Evolutionary conservation across 495 filamentous ascomycete species (phyloP).

Genomic region (Penicillium parvum): DNA sequence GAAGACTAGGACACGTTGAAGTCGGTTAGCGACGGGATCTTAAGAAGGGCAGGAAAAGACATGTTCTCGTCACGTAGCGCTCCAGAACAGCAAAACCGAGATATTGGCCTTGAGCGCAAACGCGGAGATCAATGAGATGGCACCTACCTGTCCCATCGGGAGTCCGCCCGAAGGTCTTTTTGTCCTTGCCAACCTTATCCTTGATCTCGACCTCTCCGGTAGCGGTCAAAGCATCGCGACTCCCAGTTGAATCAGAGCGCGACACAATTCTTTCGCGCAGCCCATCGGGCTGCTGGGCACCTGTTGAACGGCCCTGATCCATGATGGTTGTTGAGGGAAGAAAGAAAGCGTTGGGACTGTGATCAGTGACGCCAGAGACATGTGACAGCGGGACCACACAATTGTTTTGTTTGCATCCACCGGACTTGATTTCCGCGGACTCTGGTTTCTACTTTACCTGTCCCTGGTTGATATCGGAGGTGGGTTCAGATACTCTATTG

Average conservation of each 20-base stretch:
- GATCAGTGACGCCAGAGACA: slow-evolving; percentile 24
- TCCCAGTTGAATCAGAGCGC: slow-evolving; percentile 33
- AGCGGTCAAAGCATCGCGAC: slow-evolving; percentile 31
- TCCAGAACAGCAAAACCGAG: background rate
- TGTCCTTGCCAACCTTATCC: slow-evolving; percentile 48
- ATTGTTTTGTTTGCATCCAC: slow-evolving; percentile 22
- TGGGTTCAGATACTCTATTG: background rate
- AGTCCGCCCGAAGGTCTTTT: slow-evolving; percentile 86
- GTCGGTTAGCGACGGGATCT: slow-evolving; percentile 16
- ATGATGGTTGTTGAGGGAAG: slow-evolving; percentile 30
- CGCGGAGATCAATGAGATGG: background rate
- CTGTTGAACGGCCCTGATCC: slow-evolving; percentile 44
- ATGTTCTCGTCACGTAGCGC: background rate
- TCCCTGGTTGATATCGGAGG: background rate
- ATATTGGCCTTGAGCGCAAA: background rate
- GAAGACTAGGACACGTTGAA: slow-evolving; percentile 61
- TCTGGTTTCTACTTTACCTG: slow-evolving; percentile 3
- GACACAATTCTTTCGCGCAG: slow-evolving; percentile 44
- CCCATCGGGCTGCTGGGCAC: slow-evolving; percentile 37
- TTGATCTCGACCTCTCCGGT: slow-evolving; percentile 34
- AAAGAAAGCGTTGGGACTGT: slow-evolving; percentile 14
- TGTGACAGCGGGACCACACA: slow-evolving; percentile 28
- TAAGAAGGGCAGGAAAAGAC: slow-evolving; percentile 5
- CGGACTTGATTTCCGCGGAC: background rate
- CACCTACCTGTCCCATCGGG: slow-evolving; percentile 80